Evolutionary conservation across 2,329 filamentous ascomycete species (phyloP), one percentile per base, ranked within the genome.

Genomic region (Trichoderma simmonsii): DNA sequence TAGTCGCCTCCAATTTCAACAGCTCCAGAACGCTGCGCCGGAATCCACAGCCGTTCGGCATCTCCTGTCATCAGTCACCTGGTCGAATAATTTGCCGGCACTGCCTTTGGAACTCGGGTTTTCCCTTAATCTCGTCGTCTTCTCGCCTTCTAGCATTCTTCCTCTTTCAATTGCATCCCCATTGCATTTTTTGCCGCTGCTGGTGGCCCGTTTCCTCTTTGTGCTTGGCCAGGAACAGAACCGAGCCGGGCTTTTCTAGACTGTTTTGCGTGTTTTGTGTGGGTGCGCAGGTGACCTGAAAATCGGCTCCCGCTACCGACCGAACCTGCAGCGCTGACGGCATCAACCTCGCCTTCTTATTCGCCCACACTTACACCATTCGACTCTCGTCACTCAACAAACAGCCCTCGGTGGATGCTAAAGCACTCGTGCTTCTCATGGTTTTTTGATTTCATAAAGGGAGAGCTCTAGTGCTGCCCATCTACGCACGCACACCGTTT

Each of bases 241-340:
- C 36, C 39, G 43, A 24, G 28, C 28, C 36, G 24, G 36, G 15
- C 57, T 36, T 7, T 48, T 63, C 48, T 54, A 54, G 48, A 26
- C 36, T 63, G 11, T 63, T 59, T 69, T 61, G 66, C 66, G 36
- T 69, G 66, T 70, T 61, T 70, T 70, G 66, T 71, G 68, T 71
- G 59, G 68, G 68, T 71, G 68, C 28, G 70, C 70, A 68, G 70
- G 70, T 72, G 70, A 72, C 70, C 70, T 68, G 61, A 72, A 62
- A 68, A 72, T 70, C 57, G 66, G 66, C 66, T 70, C 36, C 66
- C 70, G 34, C 59, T 64, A 69, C 70, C 61, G 57, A 70, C 57
- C 64, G 70, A 72, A 62, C 56, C 70, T 62, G 43, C 70, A 66
- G 70, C 70, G 63, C 64, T 68, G 56, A 68, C 39, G 39, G 30